Percentiles rank a stretch among this genome's conserved stretches.
These are phyloP conservation scores for Tricholoma sp. DNA, from an alignment of 768 basidiomycete genomes.

Conservation along the genomic window DNA sequence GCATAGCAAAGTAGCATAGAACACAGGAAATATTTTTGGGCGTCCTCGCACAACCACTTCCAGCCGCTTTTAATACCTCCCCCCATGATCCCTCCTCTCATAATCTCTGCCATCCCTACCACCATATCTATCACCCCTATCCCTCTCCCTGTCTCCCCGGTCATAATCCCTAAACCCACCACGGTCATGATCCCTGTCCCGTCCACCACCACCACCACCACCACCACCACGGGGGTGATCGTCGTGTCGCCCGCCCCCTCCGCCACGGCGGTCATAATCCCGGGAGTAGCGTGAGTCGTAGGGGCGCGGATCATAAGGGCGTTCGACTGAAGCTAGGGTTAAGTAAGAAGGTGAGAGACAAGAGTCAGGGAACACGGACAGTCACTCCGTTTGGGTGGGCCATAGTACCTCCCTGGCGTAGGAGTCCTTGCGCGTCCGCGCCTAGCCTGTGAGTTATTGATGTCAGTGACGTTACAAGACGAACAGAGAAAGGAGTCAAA, in stretches of 20 bases:
- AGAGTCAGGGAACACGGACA: conserved; percentile 32
- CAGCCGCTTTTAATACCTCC: background rate
- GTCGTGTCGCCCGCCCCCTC: conserved; percentile 42
- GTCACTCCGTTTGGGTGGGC: conserved; percentile 79
- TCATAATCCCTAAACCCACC: conserved; percentile 46
- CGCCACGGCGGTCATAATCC: conserved; percentile 52
- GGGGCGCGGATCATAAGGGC: conserved; percentile 88
- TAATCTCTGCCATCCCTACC: conserved; percentile 21
- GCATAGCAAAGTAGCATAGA: background rate
- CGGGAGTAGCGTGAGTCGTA: conserved; percentile 85
- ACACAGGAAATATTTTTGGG: background rate
- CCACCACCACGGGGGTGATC: conserved; percentile 28
- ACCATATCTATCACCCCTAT: conserved; percentile 29
- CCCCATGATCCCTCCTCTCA: conserved; percentile 22
- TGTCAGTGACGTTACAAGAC: background rate
- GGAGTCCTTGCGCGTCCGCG: conserved; percentile 87
- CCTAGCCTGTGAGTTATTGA: conserved; percentile 55
- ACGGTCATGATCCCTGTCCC: conserved; percentile 29
- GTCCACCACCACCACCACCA: conserved; percentile 12
- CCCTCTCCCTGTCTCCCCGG: conserved; percentile 38
- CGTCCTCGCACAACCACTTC: background rate
- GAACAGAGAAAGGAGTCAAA: conserved; percentile 23
- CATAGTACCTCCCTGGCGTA: conserved; percentile 93
- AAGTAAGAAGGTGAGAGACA: background rate
- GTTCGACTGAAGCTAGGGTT: conserved; percentile 48